A percentile compares a stretch with the other conserved stretches of the same genome.
phyloP scores from a whole-genome alignment of 176 grass and related monocot genomes.

The Aegilops tauschii region DNA sequence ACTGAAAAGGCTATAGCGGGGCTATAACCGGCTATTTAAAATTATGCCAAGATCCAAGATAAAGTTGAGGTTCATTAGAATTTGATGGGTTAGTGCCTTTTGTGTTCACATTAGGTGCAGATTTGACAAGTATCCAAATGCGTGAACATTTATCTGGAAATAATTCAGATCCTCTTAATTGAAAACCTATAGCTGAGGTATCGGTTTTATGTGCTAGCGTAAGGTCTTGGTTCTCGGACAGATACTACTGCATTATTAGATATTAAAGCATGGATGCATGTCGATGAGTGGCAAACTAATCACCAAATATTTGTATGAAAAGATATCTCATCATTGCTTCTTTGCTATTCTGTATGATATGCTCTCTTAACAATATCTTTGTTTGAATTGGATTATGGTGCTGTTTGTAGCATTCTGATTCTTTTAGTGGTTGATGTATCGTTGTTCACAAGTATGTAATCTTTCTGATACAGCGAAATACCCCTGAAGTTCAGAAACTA shows the following conservation, averaged over 20 bases:
- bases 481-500: constrained; percentile 98
- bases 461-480: constrained; percentile 31
- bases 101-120: too few species aligned
- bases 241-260: not conserved
- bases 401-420: too few species aligned
- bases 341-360: not conserved
- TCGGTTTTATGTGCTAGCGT: not conserved
- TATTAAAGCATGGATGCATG: not conserved
- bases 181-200: not conserved
- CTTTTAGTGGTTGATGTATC: not conserved
- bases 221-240: not conserved
- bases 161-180: not conserved
- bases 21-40: too few species aligned
- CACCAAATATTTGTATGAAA: not conserved
- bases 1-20: too few species aligned
- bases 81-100: too few species aligned
- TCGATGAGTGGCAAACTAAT: not conserved
- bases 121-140: not conserved
- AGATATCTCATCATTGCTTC: too few species aligned
- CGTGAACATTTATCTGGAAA: not conserved
- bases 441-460: not conserved
- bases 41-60: too few species aligned
- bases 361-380: too few species aligned
- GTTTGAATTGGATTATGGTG: too few species aligned
- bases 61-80: too few species aligned